These are phyloP conservation scores for Fusarium miscanthi DNA, from an alignment of 2,329 filamentous ascomycete genomes.

Conservation along the genomic window DNA sequence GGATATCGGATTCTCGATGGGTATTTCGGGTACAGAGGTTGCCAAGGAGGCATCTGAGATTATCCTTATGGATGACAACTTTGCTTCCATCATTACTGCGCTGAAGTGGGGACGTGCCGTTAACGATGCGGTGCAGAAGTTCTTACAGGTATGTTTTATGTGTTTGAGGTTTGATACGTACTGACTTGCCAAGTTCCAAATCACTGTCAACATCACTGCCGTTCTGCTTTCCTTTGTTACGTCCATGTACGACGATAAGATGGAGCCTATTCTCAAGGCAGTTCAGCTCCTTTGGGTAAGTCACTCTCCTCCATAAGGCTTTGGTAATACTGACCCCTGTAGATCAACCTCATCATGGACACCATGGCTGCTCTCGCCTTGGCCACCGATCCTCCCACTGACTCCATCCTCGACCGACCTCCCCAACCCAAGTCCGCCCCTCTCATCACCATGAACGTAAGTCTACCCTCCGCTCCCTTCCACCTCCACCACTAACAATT, in stretches of 20 bases:
- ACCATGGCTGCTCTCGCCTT: conserved; percentile 90
- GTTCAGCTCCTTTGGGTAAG: conserved; percentile 95
- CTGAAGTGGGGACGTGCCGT: conserved; percentile 83
- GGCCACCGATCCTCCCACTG: conserved; percentile 87
- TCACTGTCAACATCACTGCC: conserved; percentile 92
- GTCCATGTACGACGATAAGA: conserved; percentile 75
- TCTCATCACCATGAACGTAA: conserved; percentile 79
- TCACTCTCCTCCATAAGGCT: rapidly evolving
- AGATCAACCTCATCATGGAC: conserved; percentile 89
- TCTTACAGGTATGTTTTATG: conserved; percentile 61
- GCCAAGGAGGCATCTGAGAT: conserved; percentile 88
- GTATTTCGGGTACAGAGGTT: conserved; percentile 84
- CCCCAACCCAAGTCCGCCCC: conserved; percentile 66
- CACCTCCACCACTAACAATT: too few species aligned
- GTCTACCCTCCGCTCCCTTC: too few species aligned
- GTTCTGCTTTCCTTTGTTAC: conserved; percentile 89
- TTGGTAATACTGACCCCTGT: rapidly evolving
- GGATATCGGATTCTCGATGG: conserved; percentile 88
- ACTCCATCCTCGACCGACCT: conserved; percentile 82
- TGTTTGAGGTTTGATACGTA: rapidly evolving
- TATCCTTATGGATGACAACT: conserved; percentile 90
- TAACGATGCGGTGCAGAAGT: conserved; percentile 81
- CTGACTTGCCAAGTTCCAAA: conserved; percentile 65
- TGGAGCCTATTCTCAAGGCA: conserved; percentile 82
- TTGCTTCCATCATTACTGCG: conserved; percentile 84